Base-by-base conservation (phyloP, 139 green algal species). In the Chlamydomonas urium region DNA sequence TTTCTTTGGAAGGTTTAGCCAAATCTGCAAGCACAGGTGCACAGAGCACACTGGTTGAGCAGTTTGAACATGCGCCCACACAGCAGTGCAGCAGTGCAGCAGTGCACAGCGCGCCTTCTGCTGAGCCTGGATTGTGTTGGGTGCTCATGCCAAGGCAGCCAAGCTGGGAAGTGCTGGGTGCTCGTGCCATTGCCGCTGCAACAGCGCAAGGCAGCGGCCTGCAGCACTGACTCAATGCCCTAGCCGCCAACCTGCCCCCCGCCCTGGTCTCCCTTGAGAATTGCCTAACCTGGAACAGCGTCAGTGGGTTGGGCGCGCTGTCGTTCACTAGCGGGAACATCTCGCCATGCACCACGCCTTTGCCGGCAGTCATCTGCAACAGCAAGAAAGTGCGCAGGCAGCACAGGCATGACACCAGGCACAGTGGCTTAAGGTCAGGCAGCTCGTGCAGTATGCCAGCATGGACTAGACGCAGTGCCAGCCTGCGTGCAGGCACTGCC, bases 311-410 rank as follows among this genome's bases (percentile, higher is more conserved):
- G 6, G 10, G 10, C 26, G n/a, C 53, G 17, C 29, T 63, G 26
- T 63, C 53, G 29, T 63, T 21, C 24, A 63, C 10, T 14, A 63
- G 53, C 6, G 53, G 53, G 53, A 63, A 63, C n/a, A 36, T 63
- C 53, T 63, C 53, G n/a, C 53, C 53, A 63, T 63, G 53, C 10
- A 63, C 53, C 6, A 63, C 19, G 10, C 53, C 53, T 14, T 14
- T 32, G n/a, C 53, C 53, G 14, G 53, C 53, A 26, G 53, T 63
- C 53, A 63, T 63, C n/a, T n/a, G n/a, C n/a, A n/a, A n/a, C n/a
- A n/a, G n/a, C n/a, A n/a, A n/a, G n/a, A n/a, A n/a, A n/a, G n/a
- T n/a, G n/a, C n/a, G n/a, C n/a, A n/a, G n/a, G n/a, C n/a, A n/a
- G n/a, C n/a, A n/a, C n/a, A n/a, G n/a, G n/a, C n/a, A n/a, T n/a